Evolutionary conservation across 768 basidiomycete species (phyloP), one percentile per base, ranked within the genome.

Genomic region (Mycena galericulata): DNA sequence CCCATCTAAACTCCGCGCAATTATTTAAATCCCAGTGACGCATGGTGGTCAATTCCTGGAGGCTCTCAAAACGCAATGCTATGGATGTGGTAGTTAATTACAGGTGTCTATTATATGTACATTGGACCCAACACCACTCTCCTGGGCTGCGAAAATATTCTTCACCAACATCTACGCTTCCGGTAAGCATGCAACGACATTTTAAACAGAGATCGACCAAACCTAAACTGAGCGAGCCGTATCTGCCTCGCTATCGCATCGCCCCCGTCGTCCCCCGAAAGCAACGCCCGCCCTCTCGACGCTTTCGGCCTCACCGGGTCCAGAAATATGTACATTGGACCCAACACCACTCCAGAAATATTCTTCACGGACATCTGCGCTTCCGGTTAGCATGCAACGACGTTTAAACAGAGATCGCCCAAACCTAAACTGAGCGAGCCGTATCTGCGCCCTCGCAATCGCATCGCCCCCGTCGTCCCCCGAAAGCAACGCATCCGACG

Each of bases 141-240:
- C n/a, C n/a, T n/a, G n/a, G n/a, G n/a, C n/a, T n/a, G n/a, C n/a
- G 7, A 26, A 60, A 54, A 43, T 17, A 60, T 36, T 6, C 34
- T 36, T 67, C 56, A 67, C 40, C 27, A 49, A 47, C 56, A 68
- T 45, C 67, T 68, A 24, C 9, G 22, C 11, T 34, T 22, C 14
- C 24, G 11, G 24, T 64, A 7, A 55, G 62, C 18, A 32, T 5
- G 24, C 29, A 22, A 26, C 15, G 12, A 43, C 46, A 20, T 18
- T n/a, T 20, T 1, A 4, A 34, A 18, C 26, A 20, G 41, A n/a
- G 32, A 50, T 49, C 3, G 27, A 5, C 51, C 67, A 1, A 20
- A 69, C 68, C 68, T 55, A 50, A 47, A 69, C 46, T 65, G 68
- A 40, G 68, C 68, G 14, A 69, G 51, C 17, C 62, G 68, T 12